Conservation (phyloP, 495 filamentous ascomycete genomes). For the Umbilicaria muhlenbergii region DNA sequence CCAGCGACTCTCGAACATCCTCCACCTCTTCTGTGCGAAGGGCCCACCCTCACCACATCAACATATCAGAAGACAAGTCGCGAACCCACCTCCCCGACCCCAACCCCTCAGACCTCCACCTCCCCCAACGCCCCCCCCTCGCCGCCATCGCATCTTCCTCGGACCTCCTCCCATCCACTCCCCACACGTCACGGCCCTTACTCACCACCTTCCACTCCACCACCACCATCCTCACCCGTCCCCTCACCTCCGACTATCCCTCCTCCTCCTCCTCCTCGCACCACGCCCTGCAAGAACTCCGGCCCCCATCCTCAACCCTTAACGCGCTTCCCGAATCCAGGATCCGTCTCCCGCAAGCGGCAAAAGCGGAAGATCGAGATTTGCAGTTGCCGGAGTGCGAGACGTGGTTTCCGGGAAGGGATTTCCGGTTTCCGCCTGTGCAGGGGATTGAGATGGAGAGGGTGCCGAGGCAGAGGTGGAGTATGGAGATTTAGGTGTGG, state of each 20-base stretch:
- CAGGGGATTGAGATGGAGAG: neutral
- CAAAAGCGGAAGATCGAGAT: constrained; percentile 3
- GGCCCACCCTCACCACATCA: neutral
- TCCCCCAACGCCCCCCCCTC: neutral
- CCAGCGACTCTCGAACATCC: neutral
- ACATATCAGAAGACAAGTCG: neutral
- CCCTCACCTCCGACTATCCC: neutral
- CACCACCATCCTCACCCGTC: neutral
- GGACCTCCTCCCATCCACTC: neutral
- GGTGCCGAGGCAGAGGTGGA: constrained; percentile 6
- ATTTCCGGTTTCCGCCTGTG: constrained; percentile 1
- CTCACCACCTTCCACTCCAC: neutral
- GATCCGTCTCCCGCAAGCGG: constrained; percentile 1
- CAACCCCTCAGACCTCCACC: neutral
- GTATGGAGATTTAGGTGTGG: constrained; percentile 9
- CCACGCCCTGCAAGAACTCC: constrained; percentile 7
- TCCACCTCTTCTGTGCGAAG: neutral
- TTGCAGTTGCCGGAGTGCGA: constrained; percentile 3
- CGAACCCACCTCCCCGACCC: neutral
- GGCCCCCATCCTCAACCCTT: constrained; percentile 2
- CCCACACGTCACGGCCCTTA: neutral
- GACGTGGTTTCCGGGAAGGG: constrained; percentile 2
- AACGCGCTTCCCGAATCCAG: neutral
- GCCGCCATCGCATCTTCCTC: neutral
- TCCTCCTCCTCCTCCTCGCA: constrained; percentile 8